phyloP scores from a whole-genome alignment of 108 stramenopile species.

The Pseudonitzschia multiseries region DNA sequence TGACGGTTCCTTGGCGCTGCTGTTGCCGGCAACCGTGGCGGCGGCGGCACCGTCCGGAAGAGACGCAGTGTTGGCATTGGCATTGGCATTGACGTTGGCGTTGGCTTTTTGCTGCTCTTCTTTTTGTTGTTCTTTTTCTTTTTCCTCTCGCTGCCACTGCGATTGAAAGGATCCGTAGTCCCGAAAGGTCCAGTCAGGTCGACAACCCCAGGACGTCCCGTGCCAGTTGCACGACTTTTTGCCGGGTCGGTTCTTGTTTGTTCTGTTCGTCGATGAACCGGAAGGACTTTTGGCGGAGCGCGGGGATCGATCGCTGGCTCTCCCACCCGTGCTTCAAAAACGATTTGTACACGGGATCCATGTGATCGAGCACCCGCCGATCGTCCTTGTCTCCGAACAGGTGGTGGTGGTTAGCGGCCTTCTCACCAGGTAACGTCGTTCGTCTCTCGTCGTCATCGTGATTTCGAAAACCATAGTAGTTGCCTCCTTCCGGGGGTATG shows the following conservation, averaged over 20 bases:
- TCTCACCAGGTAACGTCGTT: too few relatives aligned
- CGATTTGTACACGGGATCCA: slow-evolving; percentile 35
- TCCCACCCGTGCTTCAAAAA: slow-evolving; percentile 29
- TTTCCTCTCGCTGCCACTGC: background rate
- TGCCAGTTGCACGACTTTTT: slow-evolving; percentile 19
- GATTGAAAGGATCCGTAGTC: slow-evolving; percentile 24
- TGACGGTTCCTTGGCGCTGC: background rate
- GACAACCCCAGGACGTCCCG: background rate
- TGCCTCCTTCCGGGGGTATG: slow-evolving; percentile 11
- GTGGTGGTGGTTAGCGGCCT: too few relatives aligned
- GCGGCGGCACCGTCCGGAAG: background rate
- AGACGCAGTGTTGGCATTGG: background rate
- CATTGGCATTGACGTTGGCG: background rate
- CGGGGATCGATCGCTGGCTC: background rate
- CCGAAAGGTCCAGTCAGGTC: slow-evolving; percentile 30
- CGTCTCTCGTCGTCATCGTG: too few relatives aligned
- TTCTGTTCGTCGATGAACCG: slow-evolving; percentile 14
- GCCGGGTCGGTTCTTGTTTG: slow-evolving; percentile 2
- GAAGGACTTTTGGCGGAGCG: background rate
- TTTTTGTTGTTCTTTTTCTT: background rate
- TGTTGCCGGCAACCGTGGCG: background rate
- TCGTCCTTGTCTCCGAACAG: slow-evolving; percentile 15
- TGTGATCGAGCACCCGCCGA: slow-evolving; percentile 24
- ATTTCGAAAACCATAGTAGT: too few relatives aligned
- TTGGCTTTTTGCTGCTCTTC: too few relatives aligned